Conservation (phyloP, 108 stramenopile species). For the Mediolabrus comicus region DNA sequence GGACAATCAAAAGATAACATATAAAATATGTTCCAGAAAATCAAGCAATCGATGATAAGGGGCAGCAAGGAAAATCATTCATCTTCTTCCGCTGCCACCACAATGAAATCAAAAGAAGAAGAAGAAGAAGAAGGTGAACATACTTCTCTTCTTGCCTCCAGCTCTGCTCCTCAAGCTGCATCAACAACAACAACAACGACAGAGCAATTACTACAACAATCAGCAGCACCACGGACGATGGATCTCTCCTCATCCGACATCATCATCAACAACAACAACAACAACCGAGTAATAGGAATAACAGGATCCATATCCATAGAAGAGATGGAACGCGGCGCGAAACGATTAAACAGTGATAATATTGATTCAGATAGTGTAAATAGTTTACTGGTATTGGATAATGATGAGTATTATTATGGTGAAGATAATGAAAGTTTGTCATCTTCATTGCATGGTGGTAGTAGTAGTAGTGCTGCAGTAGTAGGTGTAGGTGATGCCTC, state of each 20-base stretch:
- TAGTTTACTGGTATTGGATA: constrained; percentile 1
- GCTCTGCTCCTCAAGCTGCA: background rate
- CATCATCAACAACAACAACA: background rate
- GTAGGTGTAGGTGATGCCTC: constrained; percentile 2
- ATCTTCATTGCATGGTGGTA: background rate
- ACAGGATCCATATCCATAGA: constrained; percentile 9
- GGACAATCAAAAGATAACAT: too few relatives aligned
- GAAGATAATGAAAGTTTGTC: background rate
- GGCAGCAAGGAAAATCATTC: too few relatives aligned
- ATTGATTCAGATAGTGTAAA: constrained; percentile 32
- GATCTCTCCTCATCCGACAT: background rate
- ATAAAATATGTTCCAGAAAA: background rate
- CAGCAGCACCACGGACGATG: background rate
- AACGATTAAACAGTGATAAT: constrained; percentile 4
- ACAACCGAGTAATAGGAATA: too few relatives aligned
- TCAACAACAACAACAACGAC: background rate
- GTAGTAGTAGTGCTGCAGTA: background rate
- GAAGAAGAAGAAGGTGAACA: background rate
- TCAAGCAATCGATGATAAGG: background rate
- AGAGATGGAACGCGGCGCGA: constrained; percentile 16
- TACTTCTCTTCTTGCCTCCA: background rate
- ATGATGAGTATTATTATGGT: background rate
- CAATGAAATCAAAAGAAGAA: background rate
- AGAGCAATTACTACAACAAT: background rate
- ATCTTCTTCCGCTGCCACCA: too few relatives aligned